Evolutionary conservation across 163 green algal genomes (phyloP).

Genomic region (Picocystis sp.): DNA sequence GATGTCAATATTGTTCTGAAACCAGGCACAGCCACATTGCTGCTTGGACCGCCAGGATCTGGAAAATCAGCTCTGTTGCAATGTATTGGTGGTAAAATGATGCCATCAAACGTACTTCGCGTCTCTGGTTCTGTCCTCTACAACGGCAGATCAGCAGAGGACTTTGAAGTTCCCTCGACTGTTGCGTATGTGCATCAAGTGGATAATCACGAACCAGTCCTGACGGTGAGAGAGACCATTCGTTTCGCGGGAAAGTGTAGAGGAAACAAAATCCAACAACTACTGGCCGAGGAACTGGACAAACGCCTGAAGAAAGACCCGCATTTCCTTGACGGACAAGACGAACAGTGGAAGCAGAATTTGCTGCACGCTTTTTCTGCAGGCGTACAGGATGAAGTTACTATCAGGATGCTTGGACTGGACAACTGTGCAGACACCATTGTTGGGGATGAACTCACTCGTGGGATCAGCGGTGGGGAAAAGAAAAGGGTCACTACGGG

Average conservation of each 20-base stretch:
- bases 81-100: conserved; percentile 36
- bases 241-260: conserved; percentile 39
- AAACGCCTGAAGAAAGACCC: no score
- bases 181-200: conserved; percentile 29
- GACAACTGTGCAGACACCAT: conserved; percentile 17
- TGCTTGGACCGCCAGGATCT: conserved; percentile 23
- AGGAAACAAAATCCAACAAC: no score
- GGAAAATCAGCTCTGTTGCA: conserved; percentile 9
- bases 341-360: no score
- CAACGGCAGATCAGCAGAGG: conserved; percentile 34
- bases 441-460: conserved; percentile 18
- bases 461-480: conserved; percentile 22
- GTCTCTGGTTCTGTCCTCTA: conserved; percentile 27
- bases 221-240: conserved; percentile 54
- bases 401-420: conserved; percentile 24
- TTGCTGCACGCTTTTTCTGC: no score
- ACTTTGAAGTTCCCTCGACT: conserved; percentile 29
- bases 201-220: conserved; percentile 38
- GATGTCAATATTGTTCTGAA: conserved; percentile 19
- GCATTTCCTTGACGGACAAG: no score
- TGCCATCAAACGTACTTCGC: conserved; percentile 8
- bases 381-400: no score
- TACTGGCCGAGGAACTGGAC: no score
- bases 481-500: conserved; percentile 23
- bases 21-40: conserved; percentile 27